phyloP scores from a whole-genome alignment of 805 yeast species.

The Lachancea meyersii region DNA sequence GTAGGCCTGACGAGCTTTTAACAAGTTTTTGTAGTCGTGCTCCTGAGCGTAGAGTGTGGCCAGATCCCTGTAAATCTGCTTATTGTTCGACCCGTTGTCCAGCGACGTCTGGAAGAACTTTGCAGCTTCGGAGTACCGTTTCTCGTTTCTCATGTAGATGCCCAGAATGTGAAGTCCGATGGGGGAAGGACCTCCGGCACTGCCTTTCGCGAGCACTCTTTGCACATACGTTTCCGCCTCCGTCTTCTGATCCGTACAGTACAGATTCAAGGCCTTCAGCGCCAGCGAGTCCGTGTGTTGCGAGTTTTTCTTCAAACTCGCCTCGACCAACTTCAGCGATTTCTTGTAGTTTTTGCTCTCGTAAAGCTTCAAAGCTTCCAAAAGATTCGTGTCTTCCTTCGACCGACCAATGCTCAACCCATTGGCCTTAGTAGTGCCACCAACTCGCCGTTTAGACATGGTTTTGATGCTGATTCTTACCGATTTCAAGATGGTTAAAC shows the following conservation, averaged over 20 bases:
- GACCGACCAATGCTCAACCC: slow-evolving; percentile 19
- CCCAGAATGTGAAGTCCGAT: slow-evolving; percentile 83
- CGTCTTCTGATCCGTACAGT: slow-evolving; percentile 48
- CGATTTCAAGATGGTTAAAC: too few species aligned
- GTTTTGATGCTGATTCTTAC: neutral
- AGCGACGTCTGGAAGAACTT: slow-evolving; percentile 70
- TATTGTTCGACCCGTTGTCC: slow-evolving; percentile 72
- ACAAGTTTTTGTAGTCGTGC: slow-evolving; percentile 62
- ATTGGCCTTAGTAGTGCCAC: slow-evolving; percentile 12
- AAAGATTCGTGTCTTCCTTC: slow-evolving; percentile 72
- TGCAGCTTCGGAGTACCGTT: slow-evolving; percentile 69
- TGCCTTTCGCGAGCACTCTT: slow-evolving; percentile 55
- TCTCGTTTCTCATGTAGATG: slow-evolving; percentile 64
- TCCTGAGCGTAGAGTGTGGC: slow-evolving; percentile 72
- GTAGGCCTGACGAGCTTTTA: slow-evolving; percentile 57
- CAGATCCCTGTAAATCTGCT: slow-evolving; percentile 74
- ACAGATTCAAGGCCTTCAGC: slow-evolving; percentile 69
- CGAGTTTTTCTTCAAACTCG: slow-evolving; percentile 67
- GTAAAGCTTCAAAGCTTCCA: slow-evolving; percentile 74
- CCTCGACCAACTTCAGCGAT: slow-evolving; percentile 69
- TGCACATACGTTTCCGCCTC: slow-evolving; percentile 60
- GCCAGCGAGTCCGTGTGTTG: slow-evolving; percentile 76
- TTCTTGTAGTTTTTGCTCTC: slow-evolving; percentile 85
- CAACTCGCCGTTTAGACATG: slow-evolving; percentile 24
- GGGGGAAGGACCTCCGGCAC: slow-evolving; percentile 44